Evolutionary conservation across 2,329 filamentous ascomycete genomes (phyloP), one percentile per base, ranked within the genome.

Genomic region (Alternaria atra): DNA sequence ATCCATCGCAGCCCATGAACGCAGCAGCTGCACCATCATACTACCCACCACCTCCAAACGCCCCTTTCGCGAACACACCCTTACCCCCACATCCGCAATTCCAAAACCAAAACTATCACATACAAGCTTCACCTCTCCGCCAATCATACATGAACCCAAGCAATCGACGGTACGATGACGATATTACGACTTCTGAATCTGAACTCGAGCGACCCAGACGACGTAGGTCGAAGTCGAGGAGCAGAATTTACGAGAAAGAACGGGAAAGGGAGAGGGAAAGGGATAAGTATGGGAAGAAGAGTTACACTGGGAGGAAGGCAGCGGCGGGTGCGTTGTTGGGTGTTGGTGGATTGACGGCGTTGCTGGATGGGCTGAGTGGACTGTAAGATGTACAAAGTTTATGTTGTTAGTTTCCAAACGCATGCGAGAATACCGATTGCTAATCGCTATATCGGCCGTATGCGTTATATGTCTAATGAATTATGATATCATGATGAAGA

Each of bases 291-390:
- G 43, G 43, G 1, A 74, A 64, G 65, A 73, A 66, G 51, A 66
- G 68, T 37, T 47, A 69, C 29, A 67, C 65, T 17, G 71, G 72
- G 57, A 70, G 65, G 25, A 72, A 69, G 32, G 70, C 75, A 10
- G 68, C 75, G 17, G 69, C 75, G 27, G 74, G 75, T 15, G 75
- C 76, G 15, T 53, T 79, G 61, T 71, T 77, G 59, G 76, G 74
- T 10, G 74, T 78, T 50, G 76, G 75, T 6, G 76, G 76, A n/a
- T 63, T 79, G 65, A 77, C 76, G 35, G 75, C 75, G 17, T 59
- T 79, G 54, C 60, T 79, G 65, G 76, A 79, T 70, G 75, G 74
- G 23, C 63, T 77, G 61, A 67, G 70, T 53, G 69, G 65, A 43
- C 55, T 74, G 52, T 71, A 58, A 29, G 13, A 35, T 48, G 17